These are phyloP conservation scores for Collybia mongolica DNA, from an alignment of 768 basidiomycete species.

Conservation along the genomic window DNA sequence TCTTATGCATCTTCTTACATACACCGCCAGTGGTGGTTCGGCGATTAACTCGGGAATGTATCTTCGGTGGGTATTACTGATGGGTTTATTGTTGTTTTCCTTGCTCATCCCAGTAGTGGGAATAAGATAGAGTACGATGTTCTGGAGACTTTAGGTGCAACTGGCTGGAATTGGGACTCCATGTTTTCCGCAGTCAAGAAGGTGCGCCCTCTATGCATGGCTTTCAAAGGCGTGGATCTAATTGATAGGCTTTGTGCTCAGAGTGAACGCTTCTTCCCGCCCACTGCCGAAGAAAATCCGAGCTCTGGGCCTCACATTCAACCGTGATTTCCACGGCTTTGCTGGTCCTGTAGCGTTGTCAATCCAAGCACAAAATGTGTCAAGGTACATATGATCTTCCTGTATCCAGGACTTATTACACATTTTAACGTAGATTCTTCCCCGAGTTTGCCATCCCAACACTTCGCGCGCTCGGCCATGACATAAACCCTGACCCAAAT, in stretches of 20 bases:
- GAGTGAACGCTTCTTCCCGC: slow-evolving; percentile 15
- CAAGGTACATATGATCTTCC: slow-evolving; percentile 1
- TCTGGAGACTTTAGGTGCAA: slow-evolving; percentile 10
- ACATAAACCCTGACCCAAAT: slow-evolving; percentile 11
- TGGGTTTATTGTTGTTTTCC: not conserved
- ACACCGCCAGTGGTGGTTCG: slow-evolving; percentile 7
- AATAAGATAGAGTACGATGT: slow-evolving; percentile 13
- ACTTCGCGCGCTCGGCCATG: slow-evolving; percentile 7
- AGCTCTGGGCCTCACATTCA: slow-evolving; percentile 6
- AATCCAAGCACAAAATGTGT: slow-evolving; percentile 10
- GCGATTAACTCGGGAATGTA: slow-evolving; percentile 15
- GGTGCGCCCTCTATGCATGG: not conserved
- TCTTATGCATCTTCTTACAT: not conserved
- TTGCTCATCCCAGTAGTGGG: slow-evolving; percentile 2
- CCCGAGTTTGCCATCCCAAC: slow-evolving; percentile 9
- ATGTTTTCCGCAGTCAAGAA: slow-evolving; percentile 13
- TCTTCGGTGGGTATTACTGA: slow-evolving; percentile 3
- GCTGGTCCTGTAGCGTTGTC: slow-evolving; percentile 10
- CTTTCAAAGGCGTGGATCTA: not conserved
- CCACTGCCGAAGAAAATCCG: slow-evolving; percentile 1
- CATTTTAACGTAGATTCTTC: slow-evolving; percentile 1
- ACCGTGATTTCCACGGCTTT: slow-evolving; percentile 8
- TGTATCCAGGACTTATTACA: not conserved
- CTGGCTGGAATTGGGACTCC: slow-evolving; percentile 12
- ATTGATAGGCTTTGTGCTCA: not conserved